These are phyloP conservation scores for Cymbopogon citratus DNA, from an alignment of 176 grass and related monocot species.

Conservation along the genomic window DNA sequence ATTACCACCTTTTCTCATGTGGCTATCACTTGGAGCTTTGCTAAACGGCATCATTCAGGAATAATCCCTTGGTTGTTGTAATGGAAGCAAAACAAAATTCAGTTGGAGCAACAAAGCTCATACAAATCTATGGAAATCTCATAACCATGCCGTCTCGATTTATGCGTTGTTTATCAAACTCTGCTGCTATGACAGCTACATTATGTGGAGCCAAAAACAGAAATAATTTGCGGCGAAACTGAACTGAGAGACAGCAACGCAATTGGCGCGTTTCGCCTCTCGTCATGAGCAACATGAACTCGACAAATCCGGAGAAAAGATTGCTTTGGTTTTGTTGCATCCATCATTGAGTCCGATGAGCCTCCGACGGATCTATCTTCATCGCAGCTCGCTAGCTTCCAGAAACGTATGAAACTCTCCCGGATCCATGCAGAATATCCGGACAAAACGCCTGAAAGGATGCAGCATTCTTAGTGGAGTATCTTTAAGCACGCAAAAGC, in stretches of 20 bases:
- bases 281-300: neutral
- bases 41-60: neutral
- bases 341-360: neutral
- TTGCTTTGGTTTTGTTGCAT: neutral
- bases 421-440: constrained; percentile 7
- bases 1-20: neutral
- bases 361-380: neutral
- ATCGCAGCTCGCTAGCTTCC: neutral
- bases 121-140: neutral
- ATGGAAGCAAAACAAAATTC: neutral
- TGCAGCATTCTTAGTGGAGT: constrained; percentile 2
- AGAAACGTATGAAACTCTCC: constrained; percentile 38
- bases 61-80: neutral
- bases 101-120: neutral
- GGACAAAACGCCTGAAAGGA: constrained; percentile 3
- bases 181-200: neutral
- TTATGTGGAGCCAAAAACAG: neutral
- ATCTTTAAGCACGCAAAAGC: neutral
- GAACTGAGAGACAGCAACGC: neutral
- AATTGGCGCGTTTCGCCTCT: neutral
- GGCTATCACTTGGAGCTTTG: constrained; percentile 5
- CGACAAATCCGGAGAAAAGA: neutral
- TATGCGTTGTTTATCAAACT: neutral
- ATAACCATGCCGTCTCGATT: neutral
- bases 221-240: neutral